A percentile compares a stretch with the other conserved stretches of the same genome.
Conservation (phyloP, 768 basidiomycete genomes). For the Mycena rebaudengoi region DNA sequence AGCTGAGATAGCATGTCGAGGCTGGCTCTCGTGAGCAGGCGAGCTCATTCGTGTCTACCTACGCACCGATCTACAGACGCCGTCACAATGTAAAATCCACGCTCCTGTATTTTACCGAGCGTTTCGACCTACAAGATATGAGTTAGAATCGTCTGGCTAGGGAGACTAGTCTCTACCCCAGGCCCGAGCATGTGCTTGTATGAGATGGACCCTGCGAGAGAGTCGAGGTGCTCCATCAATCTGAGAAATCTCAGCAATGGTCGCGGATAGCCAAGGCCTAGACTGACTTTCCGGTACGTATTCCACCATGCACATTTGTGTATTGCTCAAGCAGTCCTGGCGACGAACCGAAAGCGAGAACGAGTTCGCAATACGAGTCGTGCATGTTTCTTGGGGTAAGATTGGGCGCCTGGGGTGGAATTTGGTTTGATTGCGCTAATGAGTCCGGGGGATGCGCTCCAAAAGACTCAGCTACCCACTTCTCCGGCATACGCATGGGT, state of each 20-base stretch:
- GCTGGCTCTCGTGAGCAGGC: slow-evolving; percentile 38
- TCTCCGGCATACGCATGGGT: slow-evolving; percentile 58
- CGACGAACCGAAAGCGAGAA: slow-evolving; percentile 70
- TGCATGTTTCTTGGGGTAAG: slow-evolving; percentile 69
- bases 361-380: slow-evolving; percentile 74
- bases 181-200: slow-evolving; percentile 86
- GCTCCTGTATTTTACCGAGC: slow-evolving; percentile 64
- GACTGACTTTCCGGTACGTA: slow-evolving; percentile 69
- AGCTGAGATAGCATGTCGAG: slow-evolving; percentile 74
- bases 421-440: slow-evolving; percentile 4
- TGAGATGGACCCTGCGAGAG: slow-evolving; percentile 84
- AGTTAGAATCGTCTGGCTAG: too few relatives aligned
- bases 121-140: too few relatives aligned
- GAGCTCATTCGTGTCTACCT: too few relatives aligned
- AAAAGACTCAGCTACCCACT: slow-evolving; percentile 71
- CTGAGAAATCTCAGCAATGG: slow-evolving; percentile 34
- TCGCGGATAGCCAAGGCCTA: neutral
- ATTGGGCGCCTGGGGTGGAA: slow-evolving; percentile 30
- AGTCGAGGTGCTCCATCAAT: slow-evolving; percentile 84
- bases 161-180: slow-evolving; percentile 56
- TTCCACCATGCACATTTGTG: slow-evolving; percentile 74
- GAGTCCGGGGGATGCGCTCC: slow-evolving; percentile 22
- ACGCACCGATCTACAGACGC: slow-evolving; percentile 82
- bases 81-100: slow-evolving; percentile 85
- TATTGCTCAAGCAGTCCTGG: slow-evolving; percentile 71